A percentile compares a stretch with the other conserved stretches of the same genome.
Conservation (phyloP, 2,329 filamentous ascomycete genomes). For the Neofusicoccum umdonicola region DNA sequence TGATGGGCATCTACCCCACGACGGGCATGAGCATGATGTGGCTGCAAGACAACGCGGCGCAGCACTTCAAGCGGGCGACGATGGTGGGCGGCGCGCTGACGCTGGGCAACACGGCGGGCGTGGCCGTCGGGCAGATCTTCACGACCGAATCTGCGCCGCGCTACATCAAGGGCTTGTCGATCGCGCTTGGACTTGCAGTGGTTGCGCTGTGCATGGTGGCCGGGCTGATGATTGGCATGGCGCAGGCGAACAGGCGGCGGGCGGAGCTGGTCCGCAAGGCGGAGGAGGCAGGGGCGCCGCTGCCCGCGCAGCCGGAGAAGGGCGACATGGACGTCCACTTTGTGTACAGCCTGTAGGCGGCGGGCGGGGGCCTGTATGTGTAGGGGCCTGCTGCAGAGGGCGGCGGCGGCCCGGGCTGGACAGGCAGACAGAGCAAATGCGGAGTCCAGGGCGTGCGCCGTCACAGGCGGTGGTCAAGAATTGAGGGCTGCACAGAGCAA, state of each 20-base stretch:
- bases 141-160: slow-evolving; percentile 8
- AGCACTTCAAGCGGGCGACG: slow-evolving; percentile 16
- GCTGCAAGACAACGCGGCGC: slow-evolving; percentile 17
- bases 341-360: slow-evolving; percentile 10
- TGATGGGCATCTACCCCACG: slow-evolving; percentile 15
- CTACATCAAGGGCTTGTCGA: slow-evolving; percentile 17
- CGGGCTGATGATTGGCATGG: slow-evolving; percentile 13
- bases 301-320: slow-evolving; percentile 9
- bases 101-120: slow-evolving; percentile 16
- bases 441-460: too few species aligned
- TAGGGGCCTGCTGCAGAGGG: background rate
- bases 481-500: background rate
- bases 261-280: slow-evolving; percentile 12
- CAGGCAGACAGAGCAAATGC: background rate
- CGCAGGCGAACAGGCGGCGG: slow-evolving; percentile 11
- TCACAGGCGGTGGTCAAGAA: too few species aligned
- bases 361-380: background rate
- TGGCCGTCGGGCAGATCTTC: slow-evolving; percentile 18
- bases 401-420: background rate
- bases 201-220: slow-evolving; percentile 16
- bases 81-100: slow-evolving; percentile 17
- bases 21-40: slow-evolving; percentile 18
- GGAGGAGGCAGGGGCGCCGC: slow-evolving; percentile 6
- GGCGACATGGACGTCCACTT: slow-evolving; percentile 17
- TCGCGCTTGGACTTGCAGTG: slow-evolving; percentile 15